These are phyloP conservation scores for Leishmania aethiopica DNA, from an alignment of 208 protist genomes.

Conservation along the genomic window DNA sequence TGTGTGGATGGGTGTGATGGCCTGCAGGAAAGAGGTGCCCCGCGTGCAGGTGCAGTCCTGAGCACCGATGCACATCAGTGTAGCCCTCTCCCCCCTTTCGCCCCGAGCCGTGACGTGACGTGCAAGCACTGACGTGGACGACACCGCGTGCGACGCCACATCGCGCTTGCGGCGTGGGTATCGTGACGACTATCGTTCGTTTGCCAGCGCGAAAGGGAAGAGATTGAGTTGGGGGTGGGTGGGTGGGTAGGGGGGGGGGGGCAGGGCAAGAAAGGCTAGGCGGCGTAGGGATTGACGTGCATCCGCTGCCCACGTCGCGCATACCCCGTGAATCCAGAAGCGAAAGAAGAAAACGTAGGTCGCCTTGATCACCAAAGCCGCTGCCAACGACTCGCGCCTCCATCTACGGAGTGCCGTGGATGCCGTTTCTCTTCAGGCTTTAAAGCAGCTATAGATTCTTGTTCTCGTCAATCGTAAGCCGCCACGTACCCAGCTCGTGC, in stretches of 20 bases:
- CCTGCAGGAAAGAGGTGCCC: background rate
- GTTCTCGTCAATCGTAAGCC: conserved; percentile 25
- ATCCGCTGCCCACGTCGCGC: background rate
- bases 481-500: conserved; percentile 31
- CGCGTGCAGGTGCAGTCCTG: background rate
- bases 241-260: too few species aligned
- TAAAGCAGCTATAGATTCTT: conserved; percentile 7
- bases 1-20: background rate
- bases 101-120: background rate
- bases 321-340: background rate
- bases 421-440: background rate
- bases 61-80: background rate
- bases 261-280: background rate
- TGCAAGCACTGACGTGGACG: background rate
- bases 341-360: too few species aligned
- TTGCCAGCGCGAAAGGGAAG: background rate
- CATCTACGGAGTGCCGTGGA: background rate
- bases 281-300: background rate
- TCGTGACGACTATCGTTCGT: background rate
- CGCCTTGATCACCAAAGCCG: background rate
- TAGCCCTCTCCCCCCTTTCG: background rate
- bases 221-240: background rate
- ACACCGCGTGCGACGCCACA: background rate
- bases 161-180: background rate
- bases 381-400: background rate